phyloP scores from a whole-genome alignment of 2,329 filamentous ascomycete genomes.

The Aureobasidium sp. region DNA sequence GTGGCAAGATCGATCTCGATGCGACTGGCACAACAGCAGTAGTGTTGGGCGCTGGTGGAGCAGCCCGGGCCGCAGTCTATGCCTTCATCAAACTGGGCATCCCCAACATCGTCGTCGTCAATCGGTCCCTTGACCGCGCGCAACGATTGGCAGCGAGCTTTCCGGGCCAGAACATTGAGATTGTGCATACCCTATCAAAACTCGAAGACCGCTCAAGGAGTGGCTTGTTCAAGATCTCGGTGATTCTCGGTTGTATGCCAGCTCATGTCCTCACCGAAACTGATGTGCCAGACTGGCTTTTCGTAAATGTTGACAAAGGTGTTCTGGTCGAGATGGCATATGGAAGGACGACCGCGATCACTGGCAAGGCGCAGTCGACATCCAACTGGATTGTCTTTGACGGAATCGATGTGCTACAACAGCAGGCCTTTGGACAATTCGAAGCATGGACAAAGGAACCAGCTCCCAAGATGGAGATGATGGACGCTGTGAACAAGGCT shows the following conservation, averaged over 20 bases:
- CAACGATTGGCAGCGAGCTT: background rate
- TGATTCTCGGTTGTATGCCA: background rate
- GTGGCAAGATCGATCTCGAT: background rate
- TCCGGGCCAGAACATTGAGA: background rate
- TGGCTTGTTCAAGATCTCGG: background rate
- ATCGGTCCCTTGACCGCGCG: background rate
- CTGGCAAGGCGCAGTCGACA: background rate
- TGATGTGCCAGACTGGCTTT: background rate
- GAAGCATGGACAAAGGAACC: background rate
- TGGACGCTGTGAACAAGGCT: background rate
- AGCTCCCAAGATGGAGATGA: conserved; percentile 7
- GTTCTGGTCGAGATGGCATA: background rate
- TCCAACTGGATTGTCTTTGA: background rate
- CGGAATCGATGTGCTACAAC: conserved; percentile 5
- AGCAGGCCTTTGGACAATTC: conserved; percentile 9
- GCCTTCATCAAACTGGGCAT: background rate
- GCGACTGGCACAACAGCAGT: background rate
- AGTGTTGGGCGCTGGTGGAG: background rate
- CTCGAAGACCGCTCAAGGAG: background rate
- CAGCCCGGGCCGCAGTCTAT: background rate
- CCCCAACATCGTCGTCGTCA: background rate
- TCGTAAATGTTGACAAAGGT: background rate
- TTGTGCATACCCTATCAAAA: background rate
- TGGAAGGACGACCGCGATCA: background rate
- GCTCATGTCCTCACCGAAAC: background rate